Percentiles rank a stretch among this genome's conserved stretches.
Evolutionary conservation across 148 eudicot species (phyloP).

Genomic region (Pharnaceum exiguum): DNA sequence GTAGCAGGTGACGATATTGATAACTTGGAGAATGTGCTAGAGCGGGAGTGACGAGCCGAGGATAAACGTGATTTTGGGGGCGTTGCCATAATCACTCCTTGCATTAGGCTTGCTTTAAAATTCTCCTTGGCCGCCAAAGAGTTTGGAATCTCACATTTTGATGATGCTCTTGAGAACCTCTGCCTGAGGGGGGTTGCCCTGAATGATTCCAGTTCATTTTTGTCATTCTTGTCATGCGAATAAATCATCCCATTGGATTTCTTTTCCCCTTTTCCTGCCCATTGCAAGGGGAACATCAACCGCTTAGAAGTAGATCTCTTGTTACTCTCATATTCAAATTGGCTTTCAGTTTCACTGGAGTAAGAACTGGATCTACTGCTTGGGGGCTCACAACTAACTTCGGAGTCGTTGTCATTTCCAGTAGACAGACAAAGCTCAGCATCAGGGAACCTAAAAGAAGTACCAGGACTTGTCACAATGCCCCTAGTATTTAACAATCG

Average conservation of each 20-base stretch:
- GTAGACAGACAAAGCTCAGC: conserved; percentile 50
- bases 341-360: conserved; percentile 42
- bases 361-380: conserved; percentile 37
- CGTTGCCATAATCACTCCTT: conserved; percentile 54
- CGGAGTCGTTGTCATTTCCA: conserved; percentile 26
- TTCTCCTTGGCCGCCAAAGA: conserved; percentile 44
- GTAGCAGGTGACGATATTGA: conserved; percentile 38
- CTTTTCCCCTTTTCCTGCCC: conserved; percentile 37
- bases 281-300: conserved; percentile 44
- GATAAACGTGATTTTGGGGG: conserved; percentile 24
- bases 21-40: conserved; percentile 42
- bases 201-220: conserved; percentile 15
- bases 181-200: conserved; percentile 16
- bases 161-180: no score
- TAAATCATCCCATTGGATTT: not conserved
- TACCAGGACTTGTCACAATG: conserved; percentile 72
- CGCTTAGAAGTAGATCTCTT: conserved; percentile 32
- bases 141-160: conserved; percentile 39
- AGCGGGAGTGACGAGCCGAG: conserved; percentile 32
- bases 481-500: conserved; percentile 45
- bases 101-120: conserved; percentile 46
- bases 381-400: conserved; percentile 27
- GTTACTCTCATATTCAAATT: conserved; percentile 16
- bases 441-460: conserved; percentile 73
- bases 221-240: conserved; percentile 1